Conservation (phyloP, 768 basidiomycete genomes). For the Exsudoporus frostii region DNA sequence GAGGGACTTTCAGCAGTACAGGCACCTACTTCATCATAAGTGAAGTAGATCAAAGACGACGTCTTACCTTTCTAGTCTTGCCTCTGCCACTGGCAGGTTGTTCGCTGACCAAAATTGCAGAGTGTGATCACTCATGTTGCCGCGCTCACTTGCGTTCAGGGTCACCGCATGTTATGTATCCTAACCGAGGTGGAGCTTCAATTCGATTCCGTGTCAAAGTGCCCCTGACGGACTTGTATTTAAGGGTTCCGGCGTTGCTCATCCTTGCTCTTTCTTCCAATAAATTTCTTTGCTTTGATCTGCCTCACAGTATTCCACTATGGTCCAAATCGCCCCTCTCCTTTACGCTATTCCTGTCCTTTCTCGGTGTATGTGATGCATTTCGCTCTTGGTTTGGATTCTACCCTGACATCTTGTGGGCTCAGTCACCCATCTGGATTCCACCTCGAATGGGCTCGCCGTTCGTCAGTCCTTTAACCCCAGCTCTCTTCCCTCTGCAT, state of each 20-base stretch:
- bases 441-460: conserved; percentile 10
- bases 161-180: not conserved
- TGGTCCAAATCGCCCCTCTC: conserved; percentile 24
- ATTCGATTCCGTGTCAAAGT: not conserved
- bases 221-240: not conserved
- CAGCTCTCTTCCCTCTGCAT: conserved; percentile 11
- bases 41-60: not conserved
- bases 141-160: not conserved
- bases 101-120: not conserved
- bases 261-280: not conserved
- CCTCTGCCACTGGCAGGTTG: not conserved
- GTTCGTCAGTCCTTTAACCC: conserved; percentile 18
- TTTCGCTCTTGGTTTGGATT: not conserved
- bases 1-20: not conserved
- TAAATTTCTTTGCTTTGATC: not conserved
- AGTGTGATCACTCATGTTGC: not conserved
- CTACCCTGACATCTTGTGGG: not conserved
- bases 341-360: conserved; percentile 8
- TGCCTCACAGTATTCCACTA: not conserved
- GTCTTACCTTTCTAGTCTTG: not conserved
- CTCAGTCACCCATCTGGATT: not conserved
- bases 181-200: not conserved
- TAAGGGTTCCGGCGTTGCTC: not conserved
- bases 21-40: not conserved
- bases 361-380: conserved; percentile 10